Evolutionary conservation across 163 green algal genomes (phyloP), one percentile per base, ranked within the genome.

Genomic region (Chloroidium sp.): DNA sequence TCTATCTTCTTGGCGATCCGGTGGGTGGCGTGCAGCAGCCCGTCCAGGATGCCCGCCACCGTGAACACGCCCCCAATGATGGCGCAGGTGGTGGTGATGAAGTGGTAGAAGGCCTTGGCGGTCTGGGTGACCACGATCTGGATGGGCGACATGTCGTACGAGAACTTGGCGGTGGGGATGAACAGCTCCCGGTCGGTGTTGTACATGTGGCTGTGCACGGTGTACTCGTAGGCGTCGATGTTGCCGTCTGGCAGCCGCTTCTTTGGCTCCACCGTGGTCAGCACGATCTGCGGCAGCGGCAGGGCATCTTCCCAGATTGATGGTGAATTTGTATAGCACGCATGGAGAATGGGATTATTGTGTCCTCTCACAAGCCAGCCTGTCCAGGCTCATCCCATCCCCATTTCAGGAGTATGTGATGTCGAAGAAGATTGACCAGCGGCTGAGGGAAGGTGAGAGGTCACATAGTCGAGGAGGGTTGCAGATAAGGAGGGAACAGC

Each of bases 61-160:
- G 95, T 98, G 86, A 99, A 98, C 4, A 99, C 94, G 59, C 95
- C 95, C 12, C 95, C 95, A 59, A 99, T 90, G 78, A 98, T 97
- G 59, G 95, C 94, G 79, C 94, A 99, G 36, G 90, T 87, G 12
- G 95, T 95, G 3, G 94, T 98, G n/a, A 98, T 82, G 85, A 99
- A 98, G 79, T 96, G 89, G 79, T 95, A 98, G 82, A 93, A 93
- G 3, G 88, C 82, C 78, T 89, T 90, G 36, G 69, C 76, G 81
- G 88, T 82, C 82, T 97, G 90, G 2, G 76, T 86, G 61, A 97
- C 95, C 62, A 97, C 80, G 62, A 97, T 90, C 87, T 94, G 93
- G 64, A 98, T 96, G 57, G 94, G 94, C 0, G 89, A 95, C 77
- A 97, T 87, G 77, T 93, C 88, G 86, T 97, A 98, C 0, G 88